phyloP scores from a whole-genome alignment of 2,329 filamentous ascomycete species.

The Cladosporium colombiae region DNA sequence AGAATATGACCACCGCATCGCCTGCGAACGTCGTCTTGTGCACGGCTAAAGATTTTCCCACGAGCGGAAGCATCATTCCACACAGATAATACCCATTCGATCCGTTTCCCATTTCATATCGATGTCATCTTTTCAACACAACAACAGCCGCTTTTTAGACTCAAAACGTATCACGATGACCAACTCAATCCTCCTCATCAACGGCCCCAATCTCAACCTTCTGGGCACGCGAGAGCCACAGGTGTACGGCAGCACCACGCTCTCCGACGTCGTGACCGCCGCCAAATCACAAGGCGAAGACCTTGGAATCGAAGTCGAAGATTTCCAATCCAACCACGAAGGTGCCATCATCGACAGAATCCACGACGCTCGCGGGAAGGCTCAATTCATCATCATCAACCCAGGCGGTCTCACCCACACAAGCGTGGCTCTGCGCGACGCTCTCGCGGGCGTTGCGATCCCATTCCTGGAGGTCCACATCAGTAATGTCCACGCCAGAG shows the following conservation, averaged over 20 bases:
- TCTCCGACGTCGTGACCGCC: conserved; percentile 59
- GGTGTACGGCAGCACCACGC: conserved; percentile 71
- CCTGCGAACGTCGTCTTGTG: neutral
- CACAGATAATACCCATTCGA: neutral
- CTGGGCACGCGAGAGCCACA: conserved; percentile 73
- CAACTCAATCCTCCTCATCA: conserved; percentile 67
- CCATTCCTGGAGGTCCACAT: conserved; percentile 80
- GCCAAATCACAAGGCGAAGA: conserved; percentile 53
- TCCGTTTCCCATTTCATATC: neutral
- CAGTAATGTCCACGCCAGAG: conserved; percentile 71
- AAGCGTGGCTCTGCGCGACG: conserved; percentile 73
- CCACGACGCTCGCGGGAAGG: conserved; percentile 61
- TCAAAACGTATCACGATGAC: conserved; percentile 26
- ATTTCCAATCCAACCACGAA: conserved; percentile 78
- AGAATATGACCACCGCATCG: neutral
- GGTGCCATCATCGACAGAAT: conserved; percentile 73
- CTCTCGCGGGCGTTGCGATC: conserved; percentile 66
- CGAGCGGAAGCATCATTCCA: neutral
- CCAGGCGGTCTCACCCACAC: conserved; percentile 75
- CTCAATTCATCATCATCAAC: conserved; percentile 73
- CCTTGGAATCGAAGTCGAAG: conserved; percentile 54
- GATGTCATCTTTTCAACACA: neutral
- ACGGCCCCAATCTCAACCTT: conserved; percentile 82
- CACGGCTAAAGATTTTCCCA: conserved; percentile 12
- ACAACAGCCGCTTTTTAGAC: neutral